Evolutionary conservation across 495 filamentous ascomycete genomes (phyloP), one percentile per base, ranked within the genome.

Genomic region (Trypethelium eluteriae): DNA sequence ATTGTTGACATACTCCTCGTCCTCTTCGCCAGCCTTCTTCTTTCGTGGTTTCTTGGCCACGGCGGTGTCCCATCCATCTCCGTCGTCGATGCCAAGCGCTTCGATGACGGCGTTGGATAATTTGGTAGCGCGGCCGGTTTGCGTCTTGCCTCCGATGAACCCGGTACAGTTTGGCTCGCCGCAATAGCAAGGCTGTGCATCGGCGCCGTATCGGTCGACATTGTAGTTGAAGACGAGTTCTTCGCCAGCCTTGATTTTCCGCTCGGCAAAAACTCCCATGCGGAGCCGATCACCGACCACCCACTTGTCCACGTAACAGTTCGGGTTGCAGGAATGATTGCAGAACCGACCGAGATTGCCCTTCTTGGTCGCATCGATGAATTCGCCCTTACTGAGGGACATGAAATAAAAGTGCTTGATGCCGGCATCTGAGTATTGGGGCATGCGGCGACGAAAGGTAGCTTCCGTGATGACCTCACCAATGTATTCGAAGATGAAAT

Each of bases 141-240:
- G 94, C 4, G 94, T 98, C 77, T 93, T 94, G 65, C 94, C 94
- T 67, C 94, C 94, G 68, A 99, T 97, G 77, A 91, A 97, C 53
- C 94, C 94, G 14, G 90, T 89, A 78, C 94, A 99, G 74, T 97
- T 98, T 5, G 88, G 81, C 76, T 99, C 94, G 66, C 86, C 92
- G 77, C 94, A 99, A 74, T 97, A 98, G 77, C 94, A 99, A 11
- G 89, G 90, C 76, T 97, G 93, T 62, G 94, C 93, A 71, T 98
- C 91, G 39, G 94, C 93, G 66, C 94, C 94, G 72, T 99, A 99
- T 67, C 94, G 87, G 75, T 99, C 94, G 64, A 99, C 94, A 70
- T 99, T 99, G 83, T 99, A 99, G 80, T 99, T 96, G 81, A 99
- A 99, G n/a, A 96, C 92, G 39, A 99, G 81, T 75, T 99, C 94